Percentiles rank a stretch among this genome's conserved stretches.
Conservation (phyloP, 495 filamentous ascomycete species). For the Podospora bellae-mahoneyi region DNA sequence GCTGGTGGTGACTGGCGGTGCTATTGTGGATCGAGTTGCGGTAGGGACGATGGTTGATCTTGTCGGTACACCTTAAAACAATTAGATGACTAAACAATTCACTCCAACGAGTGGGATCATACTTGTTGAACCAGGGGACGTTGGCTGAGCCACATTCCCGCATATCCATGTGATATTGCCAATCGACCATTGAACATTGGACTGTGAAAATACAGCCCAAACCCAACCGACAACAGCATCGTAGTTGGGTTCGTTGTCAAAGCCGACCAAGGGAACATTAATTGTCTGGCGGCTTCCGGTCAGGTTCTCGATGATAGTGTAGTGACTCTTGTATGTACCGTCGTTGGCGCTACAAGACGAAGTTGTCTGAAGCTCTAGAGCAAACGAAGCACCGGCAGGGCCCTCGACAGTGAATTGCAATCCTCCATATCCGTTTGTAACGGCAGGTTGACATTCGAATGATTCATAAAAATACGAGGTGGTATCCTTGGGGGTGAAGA, state of each 20-base stretch:
- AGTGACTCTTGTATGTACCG: conserved; percentile 47
- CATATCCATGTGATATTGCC: conserved; percentile 53
- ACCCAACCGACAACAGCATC: conserved; percentile 51
- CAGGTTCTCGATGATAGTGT: conserved; percentile 44
- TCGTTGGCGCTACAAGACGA: conserved; percentile 35
- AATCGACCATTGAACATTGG: conserved; percentile 46
- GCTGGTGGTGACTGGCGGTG: conserved; percentile 17
- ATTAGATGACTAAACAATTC: not conserved
- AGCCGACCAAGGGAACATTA: conserved; percentile 51
- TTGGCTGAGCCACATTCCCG: conserved; percentile 22
- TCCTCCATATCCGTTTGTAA: conserved; percentile 47
- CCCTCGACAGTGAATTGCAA: conserved; percentile 55
- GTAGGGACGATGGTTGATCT: conserved; percentile 20
- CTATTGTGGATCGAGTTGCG: conserved; percentile 18
- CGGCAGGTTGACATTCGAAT: conserved; percentile 48
- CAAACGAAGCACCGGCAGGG: conserved; percentile 47
- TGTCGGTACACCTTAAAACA: conserved; percentile 15
- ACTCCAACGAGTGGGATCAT: conserved; percentile 1
- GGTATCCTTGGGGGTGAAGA: conserved; percentile 48
- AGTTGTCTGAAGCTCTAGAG: conserved; percentile 54
- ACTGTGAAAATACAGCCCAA: conserved; percentile 49
- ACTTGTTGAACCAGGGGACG: conserved; percentile 23
- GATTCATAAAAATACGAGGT: conserved; percentile 59
- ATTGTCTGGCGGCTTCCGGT: conserved; percentile 52
- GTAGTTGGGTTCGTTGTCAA: conserved; percentile 47